Conservation (phyloP, 1,284 basidiomycete genomes). For the Laetiporus sulphureus region DNA sequence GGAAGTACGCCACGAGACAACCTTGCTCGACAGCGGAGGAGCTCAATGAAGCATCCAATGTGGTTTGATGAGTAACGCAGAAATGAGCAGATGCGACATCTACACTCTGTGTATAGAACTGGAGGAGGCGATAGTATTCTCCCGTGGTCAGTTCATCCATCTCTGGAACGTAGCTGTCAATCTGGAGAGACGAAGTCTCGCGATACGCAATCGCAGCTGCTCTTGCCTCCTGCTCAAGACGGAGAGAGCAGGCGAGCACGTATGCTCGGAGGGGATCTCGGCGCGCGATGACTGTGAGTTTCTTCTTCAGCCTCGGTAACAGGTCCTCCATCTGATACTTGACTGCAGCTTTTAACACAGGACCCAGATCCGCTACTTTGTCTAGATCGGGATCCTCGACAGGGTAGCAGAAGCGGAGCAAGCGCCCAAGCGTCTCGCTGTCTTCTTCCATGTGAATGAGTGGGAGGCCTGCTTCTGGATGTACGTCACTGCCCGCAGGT, state of each 20-base stretch:
- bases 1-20: too few species aligned
- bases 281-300: neutral
- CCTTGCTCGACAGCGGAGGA: too few species aligned
- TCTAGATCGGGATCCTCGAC: constrained; percentile 1
- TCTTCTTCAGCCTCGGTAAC: neutral
- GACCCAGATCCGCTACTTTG: neutral
- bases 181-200: too few species aligned
- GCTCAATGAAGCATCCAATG: too few species aligned
- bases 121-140: too few species aligned
- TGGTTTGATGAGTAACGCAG: too few species aligned
- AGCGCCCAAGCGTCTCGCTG: constrained; percentile 8
- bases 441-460: constrained; percentile 11
- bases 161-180: too few species aligned
- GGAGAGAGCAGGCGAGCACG: neutral
- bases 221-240: neutral
- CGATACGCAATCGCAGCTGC: too few species aligned
- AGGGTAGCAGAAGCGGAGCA: constrained; percentile 14
- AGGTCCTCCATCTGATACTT: constrained; percentile 8
- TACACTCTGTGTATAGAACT: too few species aligned
- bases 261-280: neutral
- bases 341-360: constrained; percentile 9
- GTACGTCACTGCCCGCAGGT: constrained; percentile 2
- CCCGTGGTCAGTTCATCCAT: too few species aligned
- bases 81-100: too few species aligned
- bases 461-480: constrained; percentile 9